Evolutionary conservation across 2,329 filamentous ascomycete genomes (phyloP).

Genomic region (Fusarium sacchari): DNA sequence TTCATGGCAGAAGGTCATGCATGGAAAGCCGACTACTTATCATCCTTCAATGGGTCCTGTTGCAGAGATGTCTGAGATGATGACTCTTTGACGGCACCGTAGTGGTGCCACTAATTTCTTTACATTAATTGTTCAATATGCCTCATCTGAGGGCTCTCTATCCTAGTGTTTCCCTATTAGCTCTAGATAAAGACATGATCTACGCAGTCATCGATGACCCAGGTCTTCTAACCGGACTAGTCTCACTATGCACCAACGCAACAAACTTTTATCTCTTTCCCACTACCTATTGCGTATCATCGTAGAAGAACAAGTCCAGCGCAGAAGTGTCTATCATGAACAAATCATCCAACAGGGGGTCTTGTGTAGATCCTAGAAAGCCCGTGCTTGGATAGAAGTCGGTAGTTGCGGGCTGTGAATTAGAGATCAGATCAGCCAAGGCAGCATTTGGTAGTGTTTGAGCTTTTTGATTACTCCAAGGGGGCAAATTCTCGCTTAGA

Average conservation of each 20-base stretch:
- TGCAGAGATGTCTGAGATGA: slow-evolving; percentile 23
- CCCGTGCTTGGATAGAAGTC: not conserved
- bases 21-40: slow-evolving; percentile 11
- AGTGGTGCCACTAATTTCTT: not conserved
- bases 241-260: not conserved
- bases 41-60: slow-evolving; percentile 26
- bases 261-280: not conserved
- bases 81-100: not conserved
- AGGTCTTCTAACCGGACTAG: too few species aligned
- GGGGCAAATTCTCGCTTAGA: not conserved
- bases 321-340: not conserved
- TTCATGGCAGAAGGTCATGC: slow-evolving; percentile 20
- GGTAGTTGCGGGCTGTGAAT: not conserved
- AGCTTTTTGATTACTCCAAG: not conserved
- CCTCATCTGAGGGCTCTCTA: not conserved
- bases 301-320: not conserved
- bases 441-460: too few species aligned
- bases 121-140: not conserved
- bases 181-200: not conserved
- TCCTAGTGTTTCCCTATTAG: not conserved
- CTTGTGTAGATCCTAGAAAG: not conserved
- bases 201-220: not conserved
- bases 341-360: not conserved
- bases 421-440: not conserved
- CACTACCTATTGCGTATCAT: not conserved